Conservation (phyloP, 2,329 filamentous ascomycete genomes). For the Monosporascus cannonballus region DNA sequence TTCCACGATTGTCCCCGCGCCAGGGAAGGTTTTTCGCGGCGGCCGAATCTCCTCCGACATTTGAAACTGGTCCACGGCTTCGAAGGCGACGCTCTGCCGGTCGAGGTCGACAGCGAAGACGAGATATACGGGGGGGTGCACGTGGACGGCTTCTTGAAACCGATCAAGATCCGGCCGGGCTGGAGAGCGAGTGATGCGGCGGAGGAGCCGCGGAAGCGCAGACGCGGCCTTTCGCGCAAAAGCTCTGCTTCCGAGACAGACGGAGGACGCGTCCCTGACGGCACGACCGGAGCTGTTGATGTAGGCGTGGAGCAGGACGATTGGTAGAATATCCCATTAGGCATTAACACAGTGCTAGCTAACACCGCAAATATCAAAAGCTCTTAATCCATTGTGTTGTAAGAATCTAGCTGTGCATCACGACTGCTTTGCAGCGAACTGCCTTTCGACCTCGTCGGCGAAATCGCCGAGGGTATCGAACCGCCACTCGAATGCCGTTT, state of each 20-base stretch:
- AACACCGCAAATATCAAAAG: background rate
- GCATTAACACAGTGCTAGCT: background rate
- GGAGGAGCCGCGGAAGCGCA: constrained; percentile 11
- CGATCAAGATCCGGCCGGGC: constrained; percentile 42
- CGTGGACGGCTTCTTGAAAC: constrained; percentile 60
- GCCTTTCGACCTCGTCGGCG: constrained; percentile 33
- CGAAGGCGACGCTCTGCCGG: constrained; percentile 22
- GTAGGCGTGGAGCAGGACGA: constrained; percentile 1
- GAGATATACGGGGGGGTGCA: constrained; percentile 59
- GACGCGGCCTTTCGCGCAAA: background rate
- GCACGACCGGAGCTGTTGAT: constrained; percentile 1
- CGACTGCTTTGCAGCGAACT: constrained; percentile 24
- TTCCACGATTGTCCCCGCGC: constrained; percentile 30
- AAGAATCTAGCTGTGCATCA: background rate
- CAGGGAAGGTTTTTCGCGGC: constrained; percentile 30
- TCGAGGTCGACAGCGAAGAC: constrained; percentile 36
- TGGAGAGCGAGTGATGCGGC: constrained; percentile 37
- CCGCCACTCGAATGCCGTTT: constrained; percentile 29
- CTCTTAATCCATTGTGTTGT: background rate
- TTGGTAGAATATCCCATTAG: background rate
- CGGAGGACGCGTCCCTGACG: background rate
- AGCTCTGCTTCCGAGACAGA: background rate
- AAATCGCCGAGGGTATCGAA: constrained; percentile 34
- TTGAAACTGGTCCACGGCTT: constrained; percentile 35
- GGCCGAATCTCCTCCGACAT: constrained; percentile 35